phyloP scores from a whole-genome alignment of 2,329 filamentous ascomycete genomes.

The Fonsecaea monophora region DNA sequence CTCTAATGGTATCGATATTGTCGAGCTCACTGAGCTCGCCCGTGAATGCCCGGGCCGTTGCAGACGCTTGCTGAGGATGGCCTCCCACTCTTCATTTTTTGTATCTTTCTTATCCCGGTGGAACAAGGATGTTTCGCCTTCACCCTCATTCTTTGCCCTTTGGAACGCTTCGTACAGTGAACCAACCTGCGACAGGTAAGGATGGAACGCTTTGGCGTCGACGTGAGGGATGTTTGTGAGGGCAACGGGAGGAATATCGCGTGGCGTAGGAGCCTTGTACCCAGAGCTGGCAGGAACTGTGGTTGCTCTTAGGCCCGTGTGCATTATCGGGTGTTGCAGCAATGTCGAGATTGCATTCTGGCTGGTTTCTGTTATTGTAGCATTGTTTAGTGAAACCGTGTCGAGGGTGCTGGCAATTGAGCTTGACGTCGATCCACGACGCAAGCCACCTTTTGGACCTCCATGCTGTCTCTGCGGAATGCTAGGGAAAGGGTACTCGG shows the following conservation, averaged over 20 bases:
- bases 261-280: constrained; percentile 81
- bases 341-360: constrained; percentile 95
- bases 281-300: constrained; percentile 70
- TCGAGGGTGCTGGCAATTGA: constrained; percentile 86
- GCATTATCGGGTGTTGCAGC: constrained; percentile 86
- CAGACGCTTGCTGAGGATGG: constrained; percentile 53
- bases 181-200: constrained; percentile 85
- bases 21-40: constrained; percentile 52
- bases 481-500: constrained; percentile 38
- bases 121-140: constrained; percentile 61
- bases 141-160: constrained; percentile 77
- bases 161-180: constrained; percentile 88
- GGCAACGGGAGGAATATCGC: constrained; percentile 91
- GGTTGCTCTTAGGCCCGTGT: constrained; percentile 84
- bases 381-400: constrained; percentile 59
- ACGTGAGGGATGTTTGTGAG: constrained; percentile 86
- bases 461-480: constrained; percentile 25
- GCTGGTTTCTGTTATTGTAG: constrained; percentile 72
- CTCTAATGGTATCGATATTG: constrained; percentile 56
- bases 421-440: constrained; percentile 84
- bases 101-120: constrained; percentile 52
- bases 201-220: constrained; percentile 77
- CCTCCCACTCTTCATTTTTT: constrained; percentile 56
- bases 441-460: constrained; percentile 44
- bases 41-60: constrained; percentile 49